Evolutionary conservation across 495 filamentous ascomycete genomes (phyloP), one percentile per base, ranked within the genome.

Genomic region (Annulohypoxylon stygium): DNA sequence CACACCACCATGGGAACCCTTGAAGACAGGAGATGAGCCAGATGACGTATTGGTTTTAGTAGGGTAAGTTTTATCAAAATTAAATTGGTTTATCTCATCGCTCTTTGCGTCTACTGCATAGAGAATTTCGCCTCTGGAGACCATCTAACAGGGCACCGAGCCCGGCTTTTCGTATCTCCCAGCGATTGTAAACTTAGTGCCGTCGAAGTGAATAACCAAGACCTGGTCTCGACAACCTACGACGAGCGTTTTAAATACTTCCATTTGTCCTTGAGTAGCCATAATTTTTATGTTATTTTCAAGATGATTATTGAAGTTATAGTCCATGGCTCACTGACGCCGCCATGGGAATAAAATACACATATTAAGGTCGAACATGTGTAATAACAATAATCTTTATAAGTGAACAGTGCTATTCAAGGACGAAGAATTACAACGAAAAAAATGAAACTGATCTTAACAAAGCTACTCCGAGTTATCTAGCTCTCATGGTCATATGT

Each of bases 401-500:
- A 11, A 39, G 2, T 39, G 37, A 12, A 39, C 12, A 39, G 37
- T 39, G 43, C 43, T 9, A 20, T 7, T 47, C 16, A 47, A 47
- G 39, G 3, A 2, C 12, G 14, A 43, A 43, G 4, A 14, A n/a
- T 43, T 83, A 83, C 82, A 82, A 82, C 82, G 83, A 80, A 78
- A 59, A 84, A 80, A 77, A 59, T 73, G 82, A 66, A 81, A 78
- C 82, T 79, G 79, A 77, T 85, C 77, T 79, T 84, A 83, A 84
- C 81, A 83, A 76, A 85, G 81, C 80, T 78, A 79, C 82, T 77
- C 82, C 83, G 81, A 80, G 75, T 78, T 79, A 65, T 84, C 82
- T 70, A 77, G 51, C 76, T 75, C 76, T 61, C 82, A 79, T 84
- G 83, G 83, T 83, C 82, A 83, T 83, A 85, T 72, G 77, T 78